Evolutionary conservation across 257 asterid species (phyloP).

Genomic region (Penstemon davidsonii): DNA sequence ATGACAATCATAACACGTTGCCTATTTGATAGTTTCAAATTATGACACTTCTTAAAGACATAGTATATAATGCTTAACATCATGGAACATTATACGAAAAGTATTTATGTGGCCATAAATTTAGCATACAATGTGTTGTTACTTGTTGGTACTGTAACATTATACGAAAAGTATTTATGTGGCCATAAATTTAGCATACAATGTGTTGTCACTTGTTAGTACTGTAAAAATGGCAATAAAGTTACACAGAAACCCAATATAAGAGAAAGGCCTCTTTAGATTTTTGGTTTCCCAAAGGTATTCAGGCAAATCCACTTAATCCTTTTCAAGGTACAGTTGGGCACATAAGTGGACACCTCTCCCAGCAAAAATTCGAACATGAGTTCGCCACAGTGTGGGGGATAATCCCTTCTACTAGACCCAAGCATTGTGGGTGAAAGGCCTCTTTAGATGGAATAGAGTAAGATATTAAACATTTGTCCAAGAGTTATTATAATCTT

Average conservation of each 20-base stretch:
- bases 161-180: no score
- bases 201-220: neutral
- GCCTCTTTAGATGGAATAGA: neutral
- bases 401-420: no score
- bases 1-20: neutral
- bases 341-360: no score
- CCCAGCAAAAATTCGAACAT: no score
- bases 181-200: neutral
- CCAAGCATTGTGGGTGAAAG: neutral
- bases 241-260: neutral
- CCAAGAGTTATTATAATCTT: neutral
- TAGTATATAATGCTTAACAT: neutral
- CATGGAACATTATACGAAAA: neutral
- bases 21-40: neutral
- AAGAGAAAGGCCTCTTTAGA: neutral
- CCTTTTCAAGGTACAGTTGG: no score
- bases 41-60: neutral
- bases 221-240: neutral
- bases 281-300: no score
- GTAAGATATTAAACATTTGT: neutral
- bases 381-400: no score
- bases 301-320: no score
- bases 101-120: neutral
- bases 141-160: neutral
- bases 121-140: neutral